phyloP scores from a whole-genome alignment of 2,329 filamentous ascomycete species.

The Xylariales sp. region DNA sequence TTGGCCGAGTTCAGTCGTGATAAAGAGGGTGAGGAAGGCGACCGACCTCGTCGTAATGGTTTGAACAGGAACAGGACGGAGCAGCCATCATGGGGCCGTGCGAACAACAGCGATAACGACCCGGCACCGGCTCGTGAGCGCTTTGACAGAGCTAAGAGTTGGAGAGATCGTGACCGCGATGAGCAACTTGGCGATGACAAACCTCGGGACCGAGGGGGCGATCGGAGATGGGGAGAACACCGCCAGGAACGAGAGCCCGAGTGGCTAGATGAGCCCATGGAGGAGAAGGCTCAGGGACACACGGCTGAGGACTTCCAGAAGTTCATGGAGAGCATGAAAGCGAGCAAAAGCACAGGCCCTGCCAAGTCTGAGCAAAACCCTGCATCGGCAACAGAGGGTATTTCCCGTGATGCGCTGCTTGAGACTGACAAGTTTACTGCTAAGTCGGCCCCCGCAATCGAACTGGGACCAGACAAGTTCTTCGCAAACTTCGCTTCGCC shows the following conservation, averaged over 20 bases:
- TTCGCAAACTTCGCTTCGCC: slow-evolving; percentile 55
- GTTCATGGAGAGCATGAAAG: slow-evolving; percentile 90
- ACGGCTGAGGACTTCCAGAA: slow-evolving; percentile 91
- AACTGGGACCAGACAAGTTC: slow-evolving; percentile 71
- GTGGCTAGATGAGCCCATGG: slow-evolving; percentile 76
- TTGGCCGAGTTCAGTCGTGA: slow-evolving; percentile 46
- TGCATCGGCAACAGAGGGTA: slow-evolving; percentile 27
- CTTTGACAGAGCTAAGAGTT: slow-evolving; percentile 55
- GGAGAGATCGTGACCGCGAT: slow-evolving; percentile 56
- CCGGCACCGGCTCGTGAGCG: slow-evolving; percentile 40
- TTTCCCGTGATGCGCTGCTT: slow-evolving; percentile 28
- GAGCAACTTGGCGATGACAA: slow-evolving; percentile 3
- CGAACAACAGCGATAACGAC: slow-evolving; percentile 38
- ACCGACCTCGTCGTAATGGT: slow-evolving; percentile 59
- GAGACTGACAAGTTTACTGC: slow-evolving; percentile 50
- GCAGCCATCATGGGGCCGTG: slow-evolving; percentile 67
- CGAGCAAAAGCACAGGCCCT: slow-evolving; percentile 43
- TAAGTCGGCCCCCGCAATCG: slow-evolving; percentile 58
- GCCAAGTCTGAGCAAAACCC: slow-evolving; percentile 30
- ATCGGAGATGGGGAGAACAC: slow-evolving; percentile 35
- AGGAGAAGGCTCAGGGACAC: slow-evolving; percentile 65
- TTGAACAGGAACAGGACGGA: slow-evolving; percentile 62
- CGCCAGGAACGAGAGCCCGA: slow-evolving; percentile 78
- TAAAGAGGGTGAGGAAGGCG: slow-evolving; percentile 46
- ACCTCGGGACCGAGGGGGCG: slow-evolving; percentile 1